phyloP scores from a whole-genome alignment of 2,329 filamentous ascomycete species.

The Penicillium brasilianum region DNA sequence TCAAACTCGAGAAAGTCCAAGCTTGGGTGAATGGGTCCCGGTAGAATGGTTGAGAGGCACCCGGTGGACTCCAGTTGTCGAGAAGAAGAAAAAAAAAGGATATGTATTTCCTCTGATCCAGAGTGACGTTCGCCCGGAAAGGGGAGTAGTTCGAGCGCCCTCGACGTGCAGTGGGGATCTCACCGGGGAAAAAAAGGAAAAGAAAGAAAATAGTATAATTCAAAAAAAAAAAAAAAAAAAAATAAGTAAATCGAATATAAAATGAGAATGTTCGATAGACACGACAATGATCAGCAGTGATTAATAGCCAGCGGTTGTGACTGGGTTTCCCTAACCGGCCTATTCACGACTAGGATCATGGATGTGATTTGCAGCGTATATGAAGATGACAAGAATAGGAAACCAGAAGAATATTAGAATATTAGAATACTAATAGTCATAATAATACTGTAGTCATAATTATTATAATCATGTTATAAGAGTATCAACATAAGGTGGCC shows the following conservation, averaged over 20 bases:
- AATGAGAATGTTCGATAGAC: neutral
- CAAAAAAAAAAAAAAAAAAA: neutral
- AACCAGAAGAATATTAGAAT: neutral
- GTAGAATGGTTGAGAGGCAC: neutral
- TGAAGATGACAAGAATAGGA: neutral
- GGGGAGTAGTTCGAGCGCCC: neutral
- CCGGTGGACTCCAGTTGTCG: neutral
- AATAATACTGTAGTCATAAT: neutral
- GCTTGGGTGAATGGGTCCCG: neutral
- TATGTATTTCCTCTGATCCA: neutral
- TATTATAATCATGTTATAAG: neutral
- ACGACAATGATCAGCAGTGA: neutral
- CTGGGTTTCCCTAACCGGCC: too few species aligned
- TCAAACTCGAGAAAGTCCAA: neutral
- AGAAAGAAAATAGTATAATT: neutral
- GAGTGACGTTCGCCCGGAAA: constrained; percentile 3
- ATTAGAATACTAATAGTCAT: neutral
- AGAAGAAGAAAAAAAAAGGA: neutral
- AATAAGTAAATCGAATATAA: neutral
- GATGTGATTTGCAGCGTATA: neutral
- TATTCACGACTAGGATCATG: too few species aligned
- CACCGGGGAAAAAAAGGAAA: neutral
- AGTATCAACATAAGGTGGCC: neutral
- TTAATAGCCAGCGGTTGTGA: neutral
- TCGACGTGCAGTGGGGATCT: constrained; percentile 6